Conservation (phyloP, 2,329 filamentous ascomycete species). For the Colletotrichum magnum region DNA sequence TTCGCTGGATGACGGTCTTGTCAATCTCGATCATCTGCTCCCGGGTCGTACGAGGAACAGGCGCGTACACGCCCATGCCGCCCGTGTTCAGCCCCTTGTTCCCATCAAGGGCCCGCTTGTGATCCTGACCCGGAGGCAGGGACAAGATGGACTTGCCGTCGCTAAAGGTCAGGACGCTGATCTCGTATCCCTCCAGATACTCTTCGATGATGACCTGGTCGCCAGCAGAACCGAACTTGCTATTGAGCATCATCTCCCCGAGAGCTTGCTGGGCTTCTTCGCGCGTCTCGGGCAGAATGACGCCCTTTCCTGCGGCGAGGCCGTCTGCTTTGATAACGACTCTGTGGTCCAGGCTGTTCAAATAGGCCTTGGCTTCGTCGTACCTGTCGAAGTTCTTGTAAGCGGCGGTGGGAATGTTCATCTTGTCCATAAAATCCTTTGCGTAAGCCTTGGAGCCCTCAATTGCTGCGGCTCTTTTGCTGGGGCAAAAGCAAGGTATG, state of each 20-base stretch:
- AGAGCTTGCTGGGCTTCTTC: conserved; percentile 87
- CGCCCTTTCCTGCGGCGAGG: conserved; percentile 94
- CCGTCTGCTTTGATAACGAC: conserved; percentile 96
- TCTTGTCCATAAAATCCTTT: conserved; percentile 96
- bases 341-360: conserved; percentile 78
- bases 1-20: conserved; percentile 87
- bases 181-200: conserved; percentile 90
- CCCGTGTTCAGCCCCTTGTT: conserved; percentile 95
- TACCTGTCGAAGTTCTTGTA: conserved; percentile 89
- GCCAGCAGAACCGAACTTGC: conserved; percentile 88
- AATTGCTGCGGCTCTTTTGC: conserved; percentile 86
- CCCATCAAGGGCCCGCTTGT: conserved; percentile 94
- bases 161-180: conserved; percentile 91
- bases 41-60: conserved; percentile 83
- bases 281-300: conserved; percentile 87
- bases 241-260: conserved; percentile 90
- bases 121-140: conserved; percentile 93
- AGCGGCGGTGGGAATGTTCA: conserved; percentile 89
- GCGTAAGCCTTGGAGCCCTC: conserved; percentile 98
- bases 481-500: conserved; percentile 89
- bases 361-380: conserved; percentile 78
- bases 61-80: conserved; percentile 97
- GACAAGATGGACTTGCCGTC: conserved; percentile 89
- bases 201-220: conserved; percentile 97
- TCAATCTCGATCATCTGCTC: conserved; percentile 85